A percentile compares a stretch with the other conserved stretches of the same genome.
phyloP scores from a whole-genome alignment of 2,329 filamentous ascomycete species.

The Monilinia fructigena region DNA sequence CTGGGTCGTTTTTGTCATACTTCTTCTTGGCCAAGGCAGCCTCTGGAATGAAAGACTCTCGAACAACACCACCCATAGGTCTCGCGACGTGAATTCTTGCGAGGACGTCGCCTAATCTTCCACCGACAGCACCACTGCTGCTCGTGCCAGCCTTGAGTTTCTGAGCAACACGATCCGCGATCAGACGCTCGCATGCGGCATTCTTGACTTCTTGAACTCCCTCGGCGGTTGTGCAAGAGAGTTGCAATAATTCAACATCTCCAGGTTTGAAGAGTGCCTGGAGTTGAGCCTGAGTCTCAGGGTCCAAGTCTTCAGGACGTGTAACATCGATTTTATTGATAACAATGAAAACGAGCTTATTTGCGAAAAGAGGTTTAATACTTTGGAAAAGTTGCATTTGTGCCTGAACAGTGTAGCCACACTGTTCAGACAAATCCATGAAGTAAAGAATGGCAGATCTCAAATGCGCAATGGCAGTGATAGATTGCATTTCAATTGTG shows the following conservation, averaged over 20 bases:
- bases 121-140: constrained; percentile 71
- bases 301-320: constrained; percentile 80
- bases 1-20: constrained; percentile 87
- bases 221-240: constrained; percentile 93
- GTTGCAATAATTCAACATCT: constrained; percentile 88
- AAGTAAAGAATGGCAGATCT: constrained; percentile 95
- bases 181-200: constrained; percentile 84
- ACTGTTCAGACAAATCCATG: constrained; percentile 96
- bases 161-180: constrained; percentile 89
- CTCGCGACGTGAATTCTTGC: constrained; percentile 95
- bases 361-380: constrained; percentile 94
- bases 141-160: constrained; percentile 92
- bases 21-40: constrained; percentile 77
- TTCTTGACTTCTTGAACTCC: constrained; percentile 95
- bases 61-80: constrained; percentile 75
- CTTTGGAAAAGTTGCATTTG: constrained; percentile 95
- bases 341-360: constrained; percentile 95
- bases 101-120: constrained; percentile 85
- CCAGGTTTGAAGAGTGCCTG: constrained; percentile 78
- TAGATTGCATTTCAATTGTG: constrained; percentile 98
- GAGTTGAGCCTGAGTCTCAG: constrained; percentile 73
- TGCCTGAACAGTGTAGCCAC: constrained; percentile 86
- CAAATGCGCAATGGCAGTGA: constrained; percentile 95
- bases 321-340: constrained; percentile 98
- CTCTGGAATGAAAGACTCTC: constrained; percentile 86